A percentile compares a stretch with the other conserved stretches of the same genome.
Conservation (phyloP, 805 yeast species). For the Candida piceae region DNA sequence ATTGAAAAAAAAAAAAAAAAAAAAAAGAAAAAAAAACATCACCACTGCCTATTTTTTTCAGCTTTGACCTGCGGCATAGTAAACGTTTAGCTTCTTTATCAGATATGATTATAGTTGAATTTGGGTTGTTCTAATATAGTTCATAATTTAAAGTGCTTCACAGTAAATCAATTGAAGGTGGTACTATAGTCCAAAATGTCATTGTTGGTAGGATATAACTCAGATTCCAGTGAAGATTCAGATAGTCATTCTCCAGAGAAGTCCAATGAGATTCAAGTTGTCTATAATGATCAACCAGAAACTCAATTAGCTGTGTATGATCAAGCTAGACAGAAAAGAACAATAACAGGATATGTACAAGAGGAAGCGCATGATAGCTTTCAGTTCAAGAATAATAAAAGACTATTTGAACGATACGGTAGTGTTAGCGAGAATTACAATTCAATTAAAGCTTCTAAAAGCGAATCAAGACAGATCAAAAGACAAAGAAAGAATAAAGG, state of each 20-base stretch:
- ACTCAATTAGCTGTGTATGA: neutral
- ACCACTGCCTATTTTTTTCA: too few species aligned
- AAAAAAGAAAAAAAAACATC: too few species aligned
- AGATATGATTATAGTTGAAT: too few species aligned
- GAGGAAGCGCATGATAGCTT: conserved; percentile 35
- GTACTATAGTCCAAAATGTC: conserved; percentile 24
- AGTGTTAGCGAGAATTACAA: conserved; percentile 25
- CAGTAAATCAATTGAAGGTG: too few species aligned
- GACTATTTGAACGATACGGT: conserved; percentile 28
- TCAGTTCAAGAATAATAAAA: conserved; percentile 37
- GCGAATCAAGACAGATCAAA: conserved; percentile 27
- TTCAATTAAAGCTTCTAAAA: conserved; percentile 24
- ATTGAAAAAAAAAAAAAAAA: too few species aligned
- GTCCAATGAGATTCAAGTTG: neutral
- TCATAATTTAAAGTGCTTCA: too few species aligned
- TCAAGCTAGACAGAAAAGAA: conserved; percentile 5
- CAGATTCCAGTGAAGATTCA: conserved; percentile 16
- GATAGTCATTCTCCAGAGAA: neutral
- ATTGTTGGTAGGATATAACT: conserved; percentile 30
- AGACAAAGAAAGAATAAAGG: conserved; percentile 36
- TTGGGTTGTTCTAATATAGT: too few species aligned
- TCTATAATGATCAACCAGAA: neutral
- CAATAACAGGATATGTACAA: conserved; percentile 22
- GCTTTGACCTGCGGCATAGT: too few species aligned
- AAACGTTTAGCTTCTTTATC: too few species aligned